Percentiles rank a stretch among this genome's conserved stretches.
phyloP scores from a whole-genome alignment of 75 land plant species.

The Chamaecyparis obtusa region DNA sequence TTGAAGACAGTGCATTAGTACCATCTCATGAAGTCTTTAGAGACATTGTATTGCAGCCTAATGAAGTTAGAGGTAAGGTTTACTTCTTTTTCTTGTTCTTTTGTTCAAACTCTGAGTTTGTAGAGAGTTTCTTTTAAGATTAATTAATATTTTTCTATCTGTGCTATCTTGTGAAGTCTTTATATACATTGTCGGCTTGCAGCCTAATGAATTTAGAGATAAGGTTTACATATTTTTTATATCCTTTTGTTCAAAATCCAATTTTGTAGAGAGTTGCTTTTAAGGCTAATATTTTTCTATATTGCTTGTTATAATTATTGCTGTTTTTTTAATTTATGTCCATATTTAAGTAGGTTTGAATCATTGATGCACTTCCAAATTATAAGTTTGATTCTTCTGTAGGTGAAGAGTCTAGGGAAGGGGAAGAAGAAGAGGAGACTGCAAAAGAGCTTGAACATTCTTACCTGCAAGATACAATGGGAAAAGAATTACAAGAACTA shows the following conservation, averaged over 20 bases:
- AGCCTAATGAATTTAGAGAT: slow-evolving; percentile 1
- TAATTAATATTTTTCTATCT: background rate
- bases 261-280: background rate
- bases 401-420: slow-evolving; percentile 31
- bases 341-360: background rate
- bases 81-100: background rate
- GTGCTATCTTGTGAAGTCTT: background rate
- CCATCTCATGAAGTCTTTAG: slow-evolving; percentile 5
- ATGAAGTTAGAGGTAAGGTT: slow-evolving; percentile 9
- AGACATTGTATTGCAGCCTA: too few relatives aligned
- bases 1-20: slow-evolving; percentile 34
- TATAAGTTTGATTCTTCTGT: background rate
- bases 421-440: slow-evolving; percentile 52
- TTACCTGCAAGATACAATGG: slow-evolving; percentile 71
- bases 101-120: background rate
- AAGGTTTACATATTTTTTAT: background rate
- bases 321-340: background rate
- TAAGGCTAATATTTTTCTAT: background rate
- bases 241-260: background rate
- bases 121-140: background rate
- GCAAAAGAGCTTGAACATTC: slow-evolving; percentile 80
- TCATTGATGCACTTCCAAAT: background rate
- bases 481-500: slow-evolving; percentile 78
- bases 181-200: slow-evolving; percentile 2
- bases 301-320: background rate